Percentiles rank a stretch among this genome's conserved stretches.
These are phyloP conservation scores for Aspergillus asperescens DNA, from an alignment of 495 filamentous ascomycete species.

Conservation along the genomic window DNA sequence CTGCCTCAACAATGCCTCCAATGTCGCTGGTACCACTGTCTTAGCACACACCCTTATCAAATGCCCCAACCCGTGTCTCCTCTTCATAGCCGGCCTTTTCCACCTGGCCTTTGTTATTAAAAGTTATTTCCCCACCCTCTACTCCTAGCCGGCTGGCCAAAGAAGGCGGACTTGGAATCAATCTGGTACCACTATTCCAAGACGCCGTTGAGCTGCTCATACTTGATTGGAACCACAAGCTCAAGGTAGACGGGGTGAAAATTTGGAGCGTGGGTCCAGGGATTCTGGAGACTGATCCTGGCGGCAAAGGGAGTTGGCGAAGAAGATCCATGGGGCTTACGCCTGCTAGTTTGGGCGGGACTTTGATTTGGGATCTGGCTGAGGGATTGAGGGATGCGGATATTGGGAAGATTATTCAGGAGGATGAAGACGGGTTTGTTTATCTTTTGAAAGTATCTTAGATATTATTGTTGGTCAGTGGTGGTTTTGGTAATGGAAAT, in stretches of 20 bases:
- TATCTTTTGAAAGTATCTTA: neutral
- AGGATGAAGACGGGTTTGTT: neutral
- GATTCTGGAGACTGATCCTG: slow-evolving; percentile 30
- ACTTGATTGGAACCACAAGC: slow-evolving; percentile 28
- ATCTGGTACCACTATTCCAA: slow-evolving; percentile 33
- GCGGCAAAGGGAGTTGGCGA: slow-evolving; percentile 21
- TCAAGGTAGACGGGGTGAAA: slow-evolving; percentile 37
- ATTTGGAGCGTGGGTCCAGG: slow-evolving; percentile 32
- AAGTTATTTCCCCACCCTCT: slow-evolving; percentile 17
- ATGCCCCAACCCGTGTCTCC: slow-evolving; percentile 41
- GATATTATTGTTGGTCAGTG: too few species aligned
- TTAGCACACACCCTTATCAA: slow-evolving; percentile 39
- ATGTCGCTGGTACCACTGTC: slow-evolving; percentile 48
- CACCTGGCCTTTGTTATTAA: slow-evolving; percentile 18
- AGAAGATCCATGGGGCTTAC: slow-evolving; percentile 27
- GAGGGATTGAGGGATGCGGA: slow-evolving; percentile 35
- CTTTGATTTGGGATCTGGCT: slow-evolving; percentile 28
- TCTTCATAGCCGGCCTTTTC: slow-evolving; percentile 42
- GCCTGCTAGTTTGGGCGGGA: slow-evolving; percentile 32
- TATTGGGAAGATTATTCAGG: slow-evolving; percentile 7
- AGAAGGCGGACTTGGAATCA: slow-evolving; percentile 30
- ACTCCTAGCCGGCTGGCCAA: slow-evolving; percentile 42
- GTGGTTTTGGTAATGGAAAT: too few species aligned
- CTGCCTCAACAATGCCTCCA: slow-evolving; percentile 40
- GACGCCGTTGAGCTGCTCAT: slow-evolving; percentile 32